Conservation (phyloP, 192 early-diverging fungal species). For the Linnemannia zychae region DNA sequence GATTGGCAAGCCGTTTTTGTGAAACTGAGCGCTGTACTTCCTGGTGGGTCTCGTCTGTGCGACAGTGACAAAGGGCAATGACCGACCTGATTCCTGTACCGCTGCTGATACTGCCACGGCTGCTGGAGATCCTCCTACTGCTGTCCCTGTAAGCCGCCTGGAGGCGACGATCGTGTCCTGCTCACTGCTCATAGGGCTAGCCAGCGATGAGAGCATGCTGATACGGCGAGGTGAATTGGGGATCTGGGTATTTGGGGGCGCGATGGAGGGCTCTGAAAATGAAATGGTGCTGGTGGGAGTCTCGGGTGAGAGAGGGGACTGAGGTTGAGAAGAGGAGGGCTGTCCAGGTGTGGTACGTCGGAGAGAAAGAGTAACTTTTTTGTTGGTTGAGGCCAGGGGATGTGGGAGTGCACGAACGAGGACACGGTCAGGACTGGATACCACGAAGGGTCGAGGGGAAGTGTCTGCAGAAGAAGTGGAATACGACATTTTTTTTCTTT, state of each 20-base stretch:
- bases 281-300: not conserved
- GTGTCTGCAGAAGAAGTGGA: conserved; percentile 31
- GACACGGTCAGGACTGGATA: conserved; percentile 43
- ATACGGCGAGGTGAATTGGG: conserved; percentile 23
- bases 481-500: conserved; percentile 32
- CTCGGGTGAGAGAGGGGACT: not conserved
- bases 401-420: conserved; percentile 45
- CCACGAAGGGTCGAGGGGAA: conserved; percentile 35
- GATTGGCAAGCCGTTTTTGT: conserved; percentile 49
- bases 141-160: not conserved
- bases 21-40: conserved; percentile 33
- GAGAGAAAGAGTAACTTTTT: conserved; percentile 51
- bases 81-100: not conserved
- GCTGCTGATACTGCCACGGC: not conserved
- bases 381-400: conserved; percentile 42
- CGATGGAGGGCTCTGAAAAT: conserved; percentile 16
- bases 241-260: conserved; percentile 29
- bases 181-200: conserved; percentile 14
- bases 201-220: conserved; percentile 27
- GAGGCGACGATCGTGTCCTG: conserved; percentile 9
- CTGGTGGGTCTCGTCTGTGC: not conserved
- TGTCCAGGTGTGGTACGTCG: conserved; percentile 18
- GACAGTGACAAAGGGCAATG: conserved; percentile 2
- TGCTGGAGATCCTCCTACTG: not conserved
- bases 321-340: not conserved